Conservation (phyloP, 2,329 filamentous ascomycete genomes). For the Aspergillus quadricinctus region DNA sequence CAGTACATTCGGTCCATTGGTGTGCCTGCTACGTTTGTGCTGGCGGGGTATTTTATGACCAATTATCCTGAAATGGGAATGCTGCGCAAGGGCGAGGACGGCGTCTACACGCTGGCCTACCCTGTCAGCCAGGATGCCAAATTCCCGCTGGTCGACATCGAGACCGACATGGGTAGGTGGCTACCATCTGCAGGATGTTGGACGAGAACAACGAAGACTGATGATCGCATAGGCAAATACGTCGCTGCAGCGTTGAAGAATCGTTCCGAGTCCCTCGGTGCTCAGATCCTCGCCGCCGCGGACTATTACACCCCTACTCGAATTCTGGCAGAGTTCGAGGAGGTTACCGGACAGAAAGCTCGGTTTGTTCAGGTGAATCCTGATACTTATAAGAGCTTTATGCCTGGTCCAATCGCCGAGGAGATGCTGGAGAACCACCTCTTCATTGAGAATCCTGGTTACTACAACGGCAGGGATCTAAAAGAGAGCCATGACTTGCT, state of each 20-base stretch:
- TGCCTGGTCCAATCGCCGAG: conserved; percentile 24
- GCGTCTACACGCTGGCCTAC: conserved; percentile 21
- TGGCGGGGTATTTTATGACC: conserved; percentile 43
- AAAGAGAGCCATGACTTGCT: conserved; percentile 1
- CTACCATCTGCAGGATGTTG: too few species aligned
- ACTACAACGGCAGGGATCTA: conserved; percentile 33
- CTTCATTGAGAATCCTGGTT: conserved; percentile 49
- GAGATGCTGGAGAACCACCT: conserved; percentile 54
- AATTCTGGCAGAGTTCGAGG: conserved; percentile 36
- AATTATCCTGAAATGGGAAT: conserved; percentile 27
- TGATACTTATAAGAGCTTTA: conserved; percentile 22
- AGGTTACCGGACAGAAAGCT: conserved; percentile 38
- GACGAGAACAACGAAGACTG: too few species aligned
- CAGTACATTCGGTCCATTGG: conserved; percentile 31
- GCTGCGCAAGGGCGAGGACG: conserved; percentile 25
- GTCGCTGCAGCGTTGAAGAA: conserved; percentile 33
- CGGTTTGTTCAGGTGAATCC: conserved; percentile 17
- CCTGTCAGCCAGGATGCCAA: conserved; percentile 24
- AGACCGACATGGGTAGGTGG: conserved; percentile 12
- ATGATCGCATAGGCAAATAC: conserved; percentile 11
- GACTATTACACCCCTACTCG: conserved; percentile 39
- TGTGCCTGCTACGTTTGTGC: conserved; percentile 38
- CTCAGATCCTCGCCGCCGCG: conserved; percentile 43
- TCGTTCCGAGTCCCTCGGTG: conserved; percentile 42
- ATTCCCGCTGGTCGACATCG: conserved; percentile 45